These are phyloP conservation scores for Gaeumannomyces sp. DNA, from an alignment of 2,329 filamentous ascomycete species.

Conservation along the genomic window DNA sequence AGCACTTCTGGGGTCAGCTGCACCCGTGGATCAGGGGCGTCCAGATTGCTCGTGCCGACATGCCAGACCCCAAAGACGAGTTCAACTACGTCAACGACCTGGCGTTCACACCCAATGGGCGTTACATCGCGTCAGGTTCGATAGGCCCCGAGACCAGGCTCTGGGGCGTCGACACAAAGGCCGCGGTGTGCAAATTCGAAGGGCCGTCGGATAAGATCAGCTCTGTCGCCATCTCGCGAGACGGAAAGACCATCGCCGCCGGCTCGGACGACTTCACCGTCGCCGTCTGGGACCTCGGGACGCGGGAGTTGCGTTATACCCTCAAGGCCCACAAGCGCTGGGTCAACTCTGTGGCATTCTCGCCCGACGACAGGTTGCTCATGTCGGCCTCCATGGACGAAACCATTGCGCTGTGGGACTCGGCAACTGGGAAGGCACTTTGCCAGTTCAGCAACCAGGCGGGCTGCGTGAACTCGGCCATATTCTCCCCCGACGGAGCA, in stretches of 20 bases:
- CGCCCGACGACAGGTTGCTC: too few relatives aligned
- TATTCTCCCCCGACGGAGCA: not conserved
- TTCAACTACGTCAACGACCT: not conserved
- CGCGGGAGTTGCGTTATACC: not conserved
- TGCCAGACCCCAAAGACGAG: too few relatives aligned
- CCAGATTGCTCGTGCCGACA: too few relatives aligned
- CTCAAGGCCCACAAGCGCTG: not conserved
- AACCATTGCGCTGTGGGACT: too few relatives aligned
- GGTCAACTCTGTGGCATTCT: slow-evolving; percentile 4
- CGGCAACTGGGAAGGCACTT: too few relatives aligned
- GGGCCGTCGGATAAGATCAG: not conserved
- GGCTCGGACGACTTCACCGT: slow-evolving; percentile 2
- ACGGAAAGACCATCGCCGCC: not conserved
- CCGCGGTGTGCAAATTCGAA: not conserved
- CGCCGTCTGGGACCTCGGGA: not conserved
- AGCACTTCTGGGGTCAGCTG: too few relatives aligned
- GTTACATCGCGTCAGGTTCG: slow-evolving; percentile 1
- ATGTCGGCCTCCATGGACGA: too few relatives aligned
- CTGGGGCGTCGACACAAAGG: not conserved
- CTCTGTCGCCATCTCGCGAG: slow-evolving; percentile 4
- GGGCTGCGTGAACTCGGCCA: too few relatives aligned
- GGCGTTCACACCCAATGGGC: not conserved
- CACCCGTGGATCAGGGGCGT: too few relatives aligned
- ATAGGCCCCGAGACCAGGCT: not conserved
- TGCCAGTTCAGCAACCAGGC: too few relatives aligned